Evolutionary conservation across 2,329 filamentous ascomycete species (phyloP).

Genomic region (Paracamarosporium sp.): DNA sequence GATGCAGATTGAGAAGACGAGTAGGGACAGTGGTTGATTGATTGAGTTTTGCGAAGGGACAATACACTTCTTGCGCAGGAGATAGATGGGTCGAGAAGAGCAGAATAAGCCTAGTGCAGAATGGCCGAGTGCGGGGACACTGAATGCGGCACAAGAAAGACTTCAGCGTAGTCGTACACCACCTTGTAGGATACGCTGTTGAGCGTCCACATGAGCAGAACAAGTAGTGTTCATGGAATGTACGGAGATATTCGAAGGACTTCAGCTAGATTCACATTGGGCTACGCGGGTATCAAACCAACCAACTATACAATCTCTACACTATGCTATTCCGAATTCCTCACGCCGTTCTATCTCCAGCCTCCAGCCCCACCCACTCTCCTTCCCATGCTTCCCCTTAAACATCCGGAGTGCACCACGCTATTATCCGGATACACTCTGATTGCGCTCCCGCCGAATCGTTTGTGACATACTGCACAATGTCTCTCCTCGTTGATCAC

Average conservation of each 20-base stretch:
- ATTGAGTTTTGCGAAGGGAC: too few species aligned
- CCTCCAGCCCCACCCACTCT: slow-evolving; percentile 3
- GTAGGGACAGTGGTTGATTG: too few species aligned
- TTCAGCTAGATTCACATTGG: not conserved
- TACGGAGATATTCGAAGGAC: not conserved
- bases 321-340: not conserved
- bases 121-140: too few species aligned
- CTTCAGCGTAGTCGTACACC: too few species aligned
- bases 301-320: not conserved
- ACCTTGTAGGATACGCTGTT: not conserved
- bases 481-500: slow-evolving; percentile 86
- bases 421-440: slow-evolving; percentile 78
- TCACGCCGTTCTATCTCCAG: slow-evolving; percentile 1
- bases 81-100: too few species aligned
- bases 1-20: slow-evolving; percentile 60
- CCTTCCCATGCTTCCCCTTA: slow-evolving; percentile 40
- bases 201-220: too few species aligned
- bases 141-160: too few species aligned
- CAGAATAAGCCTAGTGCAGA: too few species aligned
- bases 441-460: slow-evolving; percentile 88
- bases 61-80: too few species aligned
- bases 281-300: slow-evolving; percentile 5
- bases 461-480: slow-evolving; percentile 91
- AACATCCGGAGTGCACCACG: slow-evolving; percentile 59
- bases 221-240: too few species aligned